These are phyloP conservation scores for Penicillium steckii DNA, from an alignment of 495 filamentous ascomycete genomes.

Conservation along the genomic window DNA sequence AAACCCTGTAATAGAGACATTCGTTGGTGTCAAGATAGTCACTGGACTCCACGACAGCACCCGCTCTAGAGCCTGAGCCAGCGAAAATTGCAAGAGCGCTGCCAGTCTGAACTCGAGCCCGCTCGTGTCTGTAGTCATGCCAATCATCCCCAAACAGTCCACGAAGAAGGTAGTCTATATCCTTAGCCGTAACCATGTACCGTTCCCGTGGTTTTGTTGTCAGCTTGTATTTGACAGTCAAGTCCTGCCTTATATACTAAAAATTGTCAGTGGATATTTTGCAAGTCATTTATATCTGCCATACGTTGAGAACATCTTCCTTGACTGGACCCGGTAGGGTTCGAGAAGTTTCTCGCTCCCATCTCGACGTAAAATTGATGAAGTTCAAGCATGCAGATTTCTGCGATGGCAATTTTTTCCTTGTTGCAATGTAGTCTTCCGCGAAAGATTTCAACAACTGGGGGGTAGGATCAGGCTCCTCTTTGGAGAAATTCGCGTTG, in stretches of 20 bases:
- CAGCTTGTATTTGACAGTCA: conserved; percentile 16
- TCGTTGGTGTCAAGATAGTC: conserved; percentile 20
- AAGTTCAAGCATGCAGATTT: conserved; percentile 8
- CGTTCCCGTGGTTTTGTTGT: conserved; percentile 16
- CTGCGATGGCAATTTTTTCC: conserved; percentile 1
- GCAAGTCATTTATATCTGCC: neutral
- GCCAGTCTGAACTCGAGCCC: conserved; percentile 16
- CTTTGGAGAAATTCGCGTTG: conserved; percentile 4
- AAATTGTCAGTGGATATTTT: conserved; percentile 3
- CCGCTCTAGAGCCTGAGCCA: conserved; percentile 15
- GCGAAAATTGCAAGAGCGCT: conserved; percentile 21
- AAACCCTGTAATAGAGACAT: conserved; percentile 26
- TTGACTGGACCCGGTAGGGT: conserved; percentile 3
- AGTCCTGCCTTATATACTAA: conserved; percentile 14
- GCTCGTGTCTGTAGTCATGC: conserved; percentile 23
- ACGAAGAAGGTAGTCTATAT: conserved; percentile 20
- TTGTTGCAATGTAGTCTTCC: conserved; percentile 8
- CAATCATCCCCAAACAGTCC: conserved; percentile 14
- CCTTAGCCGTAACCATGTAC: conserved; percentile 16
- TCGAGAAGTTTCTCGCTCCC: conserved; percentile 10
- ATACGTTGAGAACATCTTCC: conserved; percentile 12
- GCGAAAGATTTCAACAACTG: conserved; percentile 10
- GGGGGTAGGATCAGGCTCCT: conserved; percentile 5
- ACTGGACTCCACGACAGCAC: conserved; percentile 24
- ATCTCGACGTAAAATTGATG: conserved; percentile 7